phyloP scores from a whole-genome alignment of 2,329 filamentous ascomycete species.

The Gaeumannomyces sp. region DNA sequence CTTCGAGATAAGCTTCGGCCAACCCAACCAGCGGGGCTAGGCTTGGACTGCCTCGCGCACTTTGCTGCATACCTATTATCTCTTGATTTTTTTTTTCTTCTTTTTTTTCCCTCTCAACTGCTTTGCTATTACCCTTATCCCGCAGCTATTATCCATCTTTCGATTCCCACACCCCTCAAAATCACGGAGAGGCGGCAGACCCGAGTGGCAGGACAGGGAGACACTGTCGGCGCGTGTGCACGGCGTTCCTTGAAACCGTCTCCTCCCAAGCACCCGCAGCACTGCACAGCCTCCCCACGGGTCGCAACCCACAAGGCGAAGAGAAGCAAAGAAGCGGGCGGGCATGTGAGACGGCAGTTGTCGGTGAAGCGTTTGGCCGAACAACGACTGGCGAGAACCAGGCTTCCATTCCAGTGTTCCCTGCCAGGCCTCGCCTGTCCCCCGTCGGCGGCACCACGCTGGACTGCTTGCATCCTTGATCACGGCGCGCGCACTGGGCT shows the following conservation, averaged over 20 bases:
- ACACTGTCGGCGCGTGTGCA: neutral
- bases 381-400: neutral
- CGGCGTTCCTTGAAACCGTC: conserved; percentile 4
- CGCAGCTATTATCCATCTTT: neutral
- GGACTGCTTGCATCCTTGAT: neutral
- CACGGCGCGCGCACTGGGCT: neutral
- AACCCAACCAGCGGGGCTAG: too few relatives aligned
- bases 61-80: too few relatives aligned
- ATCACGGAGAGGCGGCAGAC: neutral
- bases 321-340: neutral
- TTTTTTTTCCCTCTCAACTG: neutral
- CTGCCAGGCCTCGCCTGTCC: too few relatives aligned
- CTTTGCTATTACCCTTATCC: neutral
- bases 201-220: neutral
- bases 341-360: conserved; percentile 5
- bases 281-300: conserved; percentile 9
- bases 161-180: too few relatives aligned
- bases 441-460: too few relatives aligned
- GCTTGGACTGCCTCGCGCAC: too few relatives aligned
- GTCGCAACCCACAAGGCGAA: neutral
- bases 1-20: conserved; percentile 6
- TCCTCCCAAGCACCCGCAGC: neutral
- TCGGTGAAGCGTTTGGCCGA: conserved; percentile 5
- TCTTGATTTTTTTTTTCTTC: too few relatives aligned
- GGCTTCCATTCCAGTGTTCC: neutral